These are phyloP conservation scores for Sporothrix euskadiensis DNA, from an alignment of 2,329 filamentous ascomycete genomes.

Conservation along the genomic window DNA sequence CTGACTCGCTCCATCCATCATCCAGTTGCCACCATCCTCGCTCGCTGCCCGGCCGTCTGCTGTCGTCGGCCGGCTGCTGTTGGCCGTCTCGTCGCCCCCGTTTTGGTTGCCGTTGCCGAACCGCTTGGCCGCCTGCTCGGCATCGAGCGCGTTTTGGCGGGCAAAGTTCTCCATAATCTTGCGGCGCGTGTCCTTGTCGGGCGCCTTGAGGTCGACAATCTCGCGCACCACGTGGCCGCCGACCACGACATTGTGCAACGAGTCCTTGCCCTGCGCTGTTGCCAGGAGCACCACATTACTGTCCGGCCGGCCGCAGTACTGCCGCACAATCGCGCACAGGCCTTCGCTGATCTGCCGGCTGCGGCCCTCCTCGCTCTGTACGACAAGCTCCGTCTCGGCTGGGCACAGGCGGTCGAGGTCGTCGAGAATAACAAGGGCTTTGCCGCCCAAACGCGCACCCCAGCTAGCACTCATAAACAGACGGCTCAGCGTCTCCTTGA, in stretches of 20 bases:
- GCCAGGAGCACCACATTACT: conserved; percentile 83
- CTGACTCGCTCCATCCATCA: conserved; percentile 72
- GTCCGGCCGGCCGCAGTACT: conserved; percentile 73
- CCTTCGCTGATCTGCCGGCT: conserved; percentile 92
- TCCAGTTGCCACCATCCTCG: conserved; percentile 66
- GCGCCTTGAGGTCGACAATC: conserved; percentile 84
- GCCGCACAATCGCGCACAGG: conserved; percentile 75
- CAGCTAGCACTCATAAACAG: conserved; percentile 88
- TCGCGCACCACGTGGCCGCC: conserved; percentile 91
- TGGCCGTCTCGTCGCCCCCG: conserved; percentile 1
- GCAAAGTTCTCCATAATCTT: conserved; percentile 81
- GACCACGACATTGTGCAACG: conserved; percentile 84
- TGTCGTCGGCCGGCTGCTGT: conserved; percentile 56
- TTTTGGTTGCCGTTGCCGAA: conserved; percentile 32
- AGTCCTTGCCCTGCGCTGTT: conserved; percentile 90
- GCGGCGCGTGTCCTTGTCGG: conserved; percentile 85
- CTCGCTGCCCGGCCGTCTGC: conserved; percentile 53
- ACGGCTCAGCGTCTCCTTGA: conserved; percentile 83
- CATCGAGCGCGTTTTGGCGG: conserved; percentile 51
- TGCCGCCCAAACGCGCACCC: conserved; percentile 84
- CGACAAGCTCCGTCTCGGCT: conserved; percentile 89
- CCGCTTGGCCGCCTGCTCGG: conserved; percentile 40
- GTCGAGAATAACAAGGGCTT: conserved; percentile 81
- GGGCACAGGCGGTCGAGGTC: conserved; percentile 93
- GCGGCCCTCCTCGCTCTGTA: conserved; percentile 88